A percentile compares a stretch with the other conserved stretches of the same genome.
phyloP scores from a whole-genome alignment of 139 green algal species.

The Ostreobium quekettii region DNA sequence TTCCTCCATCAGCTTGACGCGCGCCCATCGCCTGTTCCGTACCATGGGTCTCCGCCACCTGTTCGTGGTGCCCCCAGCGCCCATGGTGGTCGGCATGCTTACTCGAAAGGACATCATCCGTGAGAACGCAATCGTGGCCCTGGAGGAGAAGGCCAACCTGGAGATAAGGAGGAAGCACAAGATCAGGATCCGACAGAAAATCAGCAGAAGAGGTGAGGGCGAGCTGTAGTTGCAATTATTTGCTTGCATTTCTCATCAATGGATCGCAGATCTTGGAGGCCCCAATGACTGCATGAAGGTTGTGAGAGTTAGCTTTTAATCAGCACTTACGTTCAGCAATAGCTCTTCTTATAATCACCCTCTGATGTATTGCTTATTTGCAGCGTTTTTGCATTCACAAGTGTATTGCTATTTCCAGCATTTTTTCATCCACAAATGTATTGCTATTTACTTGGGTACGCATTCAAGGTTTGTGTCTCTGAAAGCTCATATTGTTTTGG shows the following conservation, averaged over 20 bases:
- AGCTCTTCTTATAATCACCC: too few relatives aligned
- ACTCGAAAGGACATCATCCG: constrained; percentile 47
- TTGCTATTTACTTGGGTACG: too few relatives aligned
- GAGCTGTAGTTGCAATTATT: neutral
- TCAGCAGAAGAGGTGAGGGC: neutral
- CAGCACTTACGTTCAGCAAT: too few relatives aligned
- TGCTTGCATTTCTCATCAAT: neutral
- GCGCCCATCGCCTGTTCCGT: constrained; percentile 54
- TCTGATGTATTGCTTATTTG: too few relatives aligned
- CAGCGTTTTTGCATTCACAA: too few relatives aligned
- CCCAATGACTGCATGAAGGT: too few relatives aligned
- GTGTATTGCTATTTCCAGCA: too few relatives aligned
- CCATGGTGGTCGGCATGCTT: constrained; percentile 46
- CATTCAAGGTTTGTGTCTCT: too few relatives aligned
- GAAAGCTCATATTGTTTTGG: too few relatives aligned
- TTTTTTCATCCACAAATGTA: too few relatives aligned
- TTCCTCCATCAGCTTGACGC: constrained; percentile 32
- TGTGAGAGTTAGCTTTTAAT: too few relatives aligned
- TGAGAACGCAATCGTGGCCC: constrained; percentile 9
- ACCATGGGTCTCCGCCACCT: constrained; percentile 61
- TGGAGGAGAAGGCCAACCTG: constrained; percentile 17
- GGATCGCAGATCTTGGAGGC: too few relatives aligned
- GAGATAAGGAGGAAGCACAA: neutral
- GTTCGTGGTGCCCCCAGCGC: constrained; percentile 40
- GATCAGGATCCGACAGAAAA: neutral